phyloP scores from a whole-genome alignment of 805 yeast species.

The Saturnispora sanitii region DNA sequence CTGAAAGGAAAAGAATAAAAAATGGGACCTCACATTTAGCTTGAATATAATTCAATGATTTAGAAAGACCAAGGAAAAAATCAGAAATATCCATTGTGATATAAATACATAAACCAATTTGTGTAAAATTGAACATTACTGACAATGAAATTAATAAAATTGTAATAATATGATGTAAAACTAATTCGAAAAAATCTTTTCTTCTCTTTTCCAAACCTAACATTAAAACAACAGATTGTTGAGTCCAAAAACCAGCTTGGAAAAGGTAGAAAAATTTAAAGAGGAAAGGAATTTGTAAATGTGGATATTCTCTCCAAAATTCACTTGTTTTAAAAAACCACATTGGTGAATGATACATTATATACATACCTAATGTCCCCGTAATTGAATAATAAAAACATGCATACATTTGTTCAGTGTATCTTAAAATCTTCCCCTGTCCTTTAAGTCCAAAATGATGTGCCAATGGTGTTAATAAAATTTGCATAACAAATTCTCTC shows the following conservation, averaged over 20 bases:
- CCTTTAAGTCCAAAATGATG: slow-evolving; percentile 36
- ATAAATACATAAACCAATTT: slow-evolving; percentile 87
- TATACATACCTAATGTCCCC: slow-evolving; percentile 82
- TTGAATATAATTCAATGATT: slow-evolving; percentile 79
- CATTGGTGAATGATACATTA: slow-evolving; percentile 73
- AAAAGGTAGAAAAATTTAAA: slow-evolving; percentile 78
- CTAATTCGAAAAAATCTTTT: slow-evolving; percentile 84
- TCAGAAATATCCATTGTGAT: slow-evolving; percentile 96
- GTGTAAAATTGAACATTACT: slow-evolving; percentile 89
- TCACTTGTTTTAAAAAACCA: slow-evolving; percentile 86
- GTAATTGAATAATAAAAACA: slow-evolving; percentile 68
- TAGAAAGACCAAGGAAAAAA: slow-evolving; percentile 74
- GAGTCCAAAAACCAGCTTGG: slow-evolving; percentile 97
- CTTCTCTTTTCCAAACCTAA: slow-evolving; percentile 91
- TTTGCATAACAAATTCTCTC: slow-evolving; percentile 87
- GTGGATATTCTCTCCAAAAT: slow-evolving; percentile 78
- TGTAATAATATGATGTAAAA: slow-evolving; percentile 89
- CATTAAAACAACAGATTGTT: slow-evolving; percentile 75
- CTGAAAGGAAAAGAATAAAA: slow-evolving; percentile 53
- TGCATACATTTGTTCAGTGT: slow-evolving; percentile 88
- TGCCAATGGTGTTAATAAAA: slow-evolving; percentile 67
- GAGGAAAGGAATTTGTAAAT: slow-evolving; percentile 53
- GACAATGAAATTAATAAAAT: slow-evolving; percentile 78
- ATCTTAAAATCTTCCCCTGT: slow-evolving; percentile 58
- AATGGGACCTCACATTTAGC: slow-evolving; percentile 53